A percentile compares a stretch with the other conserved stretches of the same genome.
Conservation (phyloP, 768 basidiomycete species). For the Amanita phalloides region DNA sequence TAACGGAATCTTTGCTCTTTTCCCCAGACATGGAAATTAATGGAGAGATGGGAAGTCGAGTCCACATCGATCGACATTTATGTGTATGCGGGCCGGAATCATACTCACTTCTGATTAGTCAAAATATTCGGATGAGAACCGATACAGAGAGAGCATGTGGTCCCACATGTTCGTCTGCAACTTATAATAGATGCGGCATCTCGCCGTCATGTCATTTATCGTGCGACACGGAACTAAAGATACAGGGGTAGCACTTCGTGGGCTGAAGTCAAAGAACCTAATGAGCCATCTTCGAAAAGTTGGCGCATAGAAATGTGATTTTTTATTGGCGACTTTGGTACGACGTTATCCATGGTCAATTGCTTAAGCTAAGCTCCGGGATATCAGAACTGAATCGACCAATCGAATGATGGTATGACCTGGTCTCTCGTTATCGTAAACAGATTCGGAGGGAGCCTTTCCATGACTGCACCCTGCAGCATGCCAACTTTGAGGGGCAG, state of each 20-base stretch:
- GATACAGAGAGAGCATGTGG: no score
- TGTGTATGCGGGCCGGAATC: background rate
- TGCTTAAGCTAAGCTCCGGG: constrained; percentile 43
- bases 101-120: background rate
- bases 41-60: no score
- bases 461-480: constrained; percentile 55
- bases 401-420: constrained; percentile 22
- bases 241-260: constrained; percentile 50
- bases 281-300: constrained; percentile 26
- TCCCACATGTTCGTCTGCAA: no score
- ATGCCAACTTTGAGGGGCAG: constrained; percentile 53
- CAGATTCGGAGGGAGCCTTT: constrained; percentile 49
- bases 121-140: background rate
- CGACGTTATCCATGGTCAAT: constrained; percentile 48
- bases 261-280: constrained; percentile 32
- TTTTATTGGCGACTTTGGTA: constrained; percentile 20
- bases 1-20: constrained; percentile 13
- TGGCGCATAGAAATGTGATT: constrained; percentile 24
- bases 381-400: background rate
- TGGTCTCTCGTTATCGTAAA: constrained; percentile 66
- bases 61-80: background rate
- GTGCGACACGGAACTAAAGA: constrained; percentile 10
- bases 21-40: background rate
- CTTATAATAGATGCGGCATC: no score
- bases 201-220: no score